A percentile compares a stretch with the other conserved stretches of the same genome.
Evolutionary conservation across 257 asterid species (phyloP).

Genomic region (Gentiana dahurica): DNA sequence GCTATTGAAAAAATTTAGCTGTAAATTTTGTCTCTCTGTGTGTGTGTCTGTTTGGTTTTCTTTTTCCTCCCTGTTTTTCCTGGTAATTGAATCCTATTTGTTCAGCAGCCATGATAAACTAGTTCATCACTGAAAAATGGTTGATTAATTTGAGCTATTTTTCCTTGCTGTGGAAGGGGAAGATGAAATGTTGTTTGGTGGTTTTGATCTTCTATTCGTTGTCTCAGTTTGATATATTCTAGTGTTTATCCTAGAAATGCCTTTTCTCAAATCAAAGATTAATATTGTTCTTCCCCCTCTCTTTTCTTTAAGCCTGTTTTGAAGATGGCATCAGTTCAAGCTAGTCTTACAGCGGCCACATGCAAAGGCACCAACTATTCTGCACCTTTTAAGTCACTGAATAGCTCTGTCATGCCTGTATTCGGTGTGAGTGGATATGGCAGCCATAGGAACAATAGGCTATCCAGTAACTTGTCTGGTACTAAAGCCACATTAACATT

Average conservation of each 20-base stretch:
- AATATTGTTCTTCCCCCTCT: neutral
- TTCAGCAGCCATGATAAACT: too few species aligned
- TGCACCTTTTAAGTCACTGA: conserved; percentile 31
- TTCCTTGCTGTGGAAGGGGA: neutral
- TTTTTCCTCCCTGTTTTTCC: too few species aligned
- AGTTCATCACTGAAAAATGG: too few species aligned
- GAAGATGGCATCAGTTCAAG: conserved; percentile 68
- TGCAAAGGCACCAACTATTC: conserved; percentile 44
- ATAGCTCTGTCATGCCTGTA: conserved; percentile 50
- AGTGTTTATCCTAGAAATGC: neutral
- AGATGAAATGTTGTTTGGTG: neutral
- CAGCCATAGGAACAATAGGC: conserved; percentile 21
- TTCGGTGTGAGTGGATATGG: conserved; percentile 29
- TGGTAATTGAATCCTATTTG: too few species aligned
- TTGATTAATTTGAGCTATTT: neutral
- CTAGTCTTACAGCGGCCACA: conserved; percentile 54
- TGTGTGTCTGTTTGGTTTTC: too few species aligned
- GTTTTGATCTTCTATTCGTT: neutral
- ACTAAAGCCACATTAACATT: conserved; percentile 70
- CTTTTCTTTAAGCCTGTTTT: neutral
- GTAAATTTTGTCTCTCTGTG: too few species aligned
- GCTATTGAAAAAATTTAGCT: too few species aligned
- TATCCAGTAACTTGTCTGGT: conserved; percentile 16
- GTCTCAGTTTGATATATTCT: neutral
- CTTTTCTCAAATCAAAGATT: neutral